Evolutionary conservation across 768 basidiomycete species (phyloP).

Genomic region (Calvatia gigantea): DNA sequence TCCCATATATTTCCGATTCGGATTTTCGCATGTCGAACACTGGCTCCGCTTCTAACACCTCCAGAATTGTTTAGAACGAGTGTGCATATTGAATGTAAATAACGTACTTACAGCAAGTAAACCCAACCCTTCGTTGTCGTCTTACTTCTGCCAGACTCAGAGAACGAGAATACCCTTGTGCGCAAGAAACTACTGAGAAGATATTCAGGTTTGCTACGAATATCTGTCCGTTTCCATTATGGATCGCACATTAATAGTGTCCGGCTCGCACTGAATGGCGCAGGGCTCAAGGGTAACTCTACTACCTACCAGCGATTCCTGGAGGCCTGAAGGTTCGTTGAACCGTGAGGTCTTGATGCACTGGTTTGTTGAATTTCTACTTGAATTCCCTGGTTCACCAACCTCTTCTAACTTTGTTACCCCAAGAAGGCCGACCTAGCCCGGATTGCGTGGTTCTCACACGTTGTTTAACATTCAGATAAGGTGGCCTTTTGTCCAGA

Average conservation of each 20-base stretch:
- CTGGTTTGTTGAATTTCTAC: not conserved
- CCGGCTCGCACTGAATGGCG: no score
- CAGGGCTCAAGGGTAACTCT: no score
- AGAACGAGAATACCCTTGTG: no score
- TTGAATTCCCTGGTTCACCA: not conserved
- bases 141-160: no score
- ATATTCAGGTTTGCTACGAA: no score
- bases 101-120: not conserved
- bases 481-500: not conserved
- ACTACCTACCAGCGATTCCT: no score
- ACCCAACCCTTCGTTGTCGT: not conserved
- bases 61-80: not conserved
- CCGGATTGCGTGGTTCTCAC: not conserved
- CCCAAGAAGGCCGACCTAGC: not conserved
- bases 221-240: no score
- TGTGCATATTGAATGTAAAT: not conserved
- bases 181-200: no score
- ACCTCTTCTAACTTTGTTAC: not conserved
- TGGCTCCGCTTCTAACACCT: not conserved
- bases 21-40: slow-evolving; percentile 8
- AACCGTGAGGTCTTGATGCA: no score
- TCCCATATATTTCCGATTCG: slow-evolving; percentile 9
- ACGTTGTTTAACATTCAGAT: not conserved
- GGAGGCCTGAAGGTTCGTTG: no score
- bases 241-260: no score